Evolutionary conservation across 2,329 filamentous ascomycete genomes (phyloP), one percentile per base, ranked within the genome.

Genomic region (Ceratocystis lukuohia): DNA sequence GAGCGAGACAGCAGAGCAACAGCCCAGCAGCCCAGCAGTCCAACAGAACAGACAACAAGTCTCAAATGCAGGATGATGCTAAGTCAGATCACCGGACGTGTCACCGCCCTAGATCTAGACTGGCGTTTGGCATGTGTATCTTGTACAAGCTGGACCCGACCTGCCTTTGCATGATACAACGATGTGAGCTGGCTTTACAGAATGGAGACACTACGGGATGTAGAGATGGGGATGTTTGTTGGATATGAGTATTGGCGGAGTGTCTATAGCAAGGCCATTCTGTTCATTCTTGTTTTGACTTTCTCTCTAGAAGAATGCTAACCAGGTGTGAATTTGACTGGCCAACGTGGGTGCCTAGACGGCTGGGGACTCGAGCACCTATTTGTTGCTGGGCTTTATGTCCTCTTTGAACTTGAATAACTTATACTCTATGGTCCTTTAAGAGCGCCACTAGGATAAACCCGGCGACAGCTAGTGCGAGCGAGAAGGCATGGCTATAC

Each of bases 401-500:
- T 53, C 7, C 33, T 37, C 8, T 37, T 37, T 12, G 33, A 25
- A 28, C 20, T 53, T 12, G 48, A 30, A 17, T n/a, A 50, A 6
- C 33, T 64, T 59, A 70, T 30, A 72, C 44, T 53, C 69, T 68
- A 57, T 72, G 69, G 66, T 75, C 71, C 45, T 69, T 70, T 3
- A 75, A 68, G 12, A 75, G 68, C 1, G 72, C 44, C 7, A 72
- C 70, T 5, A 72, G 63, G 3, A 70, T 46, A 37, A 75, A 70
- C 0, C 71, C 74, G 20, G 70, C 25, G 22, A 69, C 56, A 0
- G 74, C 72, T 33, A 70, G 72, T 0, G 70, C 30, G 6, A 76
- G 71, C 7, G 74, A 76, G 5, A 75, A 69, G 0, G 72, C 69
- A 50, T 76, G 75, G 53, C 72, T 75, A 68, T 71, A 75, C 68